Percentiles rank a stretch among this genome's conserved stretches.
These are phyloP conservation scores for Linanthus parryae DNA, from an alignment of 148 eudicot species.

Conservation along the genomic window DNA sequence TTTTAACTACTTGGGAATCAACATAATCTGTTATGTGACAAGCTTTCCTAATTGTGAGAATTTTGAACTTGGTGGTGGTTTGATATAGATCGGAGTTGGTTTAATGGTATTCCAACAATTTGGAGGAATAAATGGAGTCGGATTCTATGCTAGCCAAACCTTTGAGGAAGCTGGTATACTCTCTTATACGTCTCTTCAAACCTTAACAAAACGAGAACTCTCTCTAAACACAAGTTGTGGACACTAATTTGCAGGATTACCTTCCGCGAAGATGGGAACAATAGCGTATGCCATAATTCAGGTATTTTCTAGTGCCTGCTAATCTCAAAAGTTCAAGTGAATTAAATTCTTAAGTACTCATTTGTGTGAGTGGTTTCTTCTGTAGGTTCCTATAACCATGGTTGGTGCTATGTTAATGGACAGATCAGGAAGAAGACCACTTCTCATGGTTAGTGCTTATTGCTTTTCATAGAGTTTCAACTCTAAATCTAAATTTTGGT, in stretches of 20 bases:
- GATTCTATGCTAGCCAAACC: slow-evolving; percentile 64
- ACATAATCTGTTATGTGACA: too few species aligned
- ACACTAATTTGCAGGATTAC: slow-evolving; percentile 33
- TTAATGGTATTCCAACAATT: slow-evolving; percentile 82
- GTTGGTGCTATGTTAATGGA: slow-evolving; percentile 65
- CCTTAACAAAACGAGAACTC: not conserved
- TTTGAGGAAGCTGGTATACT: slow-evolving; percentile 53
- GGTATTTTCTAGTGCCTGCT: slow-evolving; percentile 13
- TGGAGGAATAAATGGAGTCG: slow-evolving; percentile 76
- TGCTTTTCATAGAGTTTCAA: not conserved
- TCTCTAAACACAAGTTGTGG: not conserved
- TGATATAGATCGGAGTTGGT: slow-evolving; percentile 68
- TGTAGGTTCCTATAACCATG: slow-evolving; percentile 56
- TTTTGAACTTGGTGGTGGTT: not conserved
- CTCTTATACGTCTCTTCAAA: not conserved
- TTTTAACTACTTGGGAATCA: too few species aligned
- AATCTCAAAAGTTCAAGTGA: not conserved
- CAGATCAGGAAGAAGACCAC: slow-evolving; percentile 73
- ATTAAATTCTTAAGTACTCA: not conserved
- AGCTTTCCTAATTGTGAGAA: too few species aligned
- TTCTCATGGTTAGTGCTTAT: slow-evolving; percentile 41
- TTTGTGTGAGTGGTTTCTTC: not conserved
- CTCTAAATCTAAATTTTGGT: too few species aligned
- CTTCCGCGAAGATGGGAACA: slow-evolving; percentile 57
- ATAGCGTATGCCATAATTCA: slow-evolving; percentile 52